Evolutionary conservation across 2,329 filamentous ascomycete species (phyloP).

Genomic region (Colletotrichum musicola): DNA sequence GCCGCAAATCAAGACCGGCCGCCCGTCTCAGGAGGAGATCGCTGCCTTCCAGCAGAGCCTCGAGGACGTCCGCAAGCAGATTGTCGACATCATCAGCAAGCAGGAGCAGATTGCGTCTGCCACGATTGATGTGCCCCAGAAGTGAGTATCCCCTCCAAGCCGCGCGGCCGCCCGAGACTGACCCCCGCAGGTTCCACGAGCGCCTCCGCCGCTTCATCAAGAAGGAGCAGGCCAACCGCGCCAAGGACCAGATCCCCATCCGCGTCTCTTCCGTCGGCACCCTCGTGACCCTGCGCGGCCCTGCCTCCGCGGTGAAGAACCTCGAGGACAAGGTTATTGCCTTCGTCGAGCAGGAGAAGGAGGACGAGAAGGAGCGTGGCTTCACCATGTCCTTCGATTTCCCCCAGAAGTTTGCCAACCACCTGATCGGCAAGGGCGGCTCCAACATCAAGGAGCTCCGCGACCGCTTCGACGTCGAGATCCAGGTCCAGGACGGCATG

Average conservation of each 20-base stretch:
- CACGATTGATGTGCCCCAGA: conserved; percentile 69
- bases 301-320: conserved; percentile 76
- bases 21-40: conserved; percentile 57
- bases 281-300: conserved; percentile 81
- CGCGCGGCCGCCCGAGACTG: conserved; percentile 39
- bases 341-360: conserved; percentile 89
- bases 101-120: conserved; percentile 67
- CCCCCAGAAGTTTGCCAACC: conserved; percentile 93
- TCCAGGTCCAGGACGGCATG: conserved; percentile 93
- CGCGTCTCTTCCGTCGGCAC: conserved; percentile 70
- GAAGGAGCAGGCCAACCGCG: conserved; percentile 70
- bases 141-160: conserved; percentile 52
- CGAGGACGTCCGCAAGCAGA: conserved; percentile 67
- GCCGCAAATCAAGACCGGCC: conserved; percentile 41
- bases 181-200: conserved; percentile 66
- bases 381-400: conserved; percentile 91
- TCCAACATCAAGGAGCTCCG: conserved; percentile 75
- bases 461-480: conserved; percentile 77
- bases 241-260: conserved; percentile 70
- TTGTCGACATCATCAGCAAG: conserved; percentile 68
- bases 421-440: conserved; percentile 78
- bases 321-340: conserved; percentile 79
- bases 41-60: conserved; percentile 67
- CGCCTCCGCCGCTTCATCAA: conserved; percentile 74
- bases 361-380: conserved; percentile 93